Base-by-base conservation (phyloP, 2,329 filamentous ascomycete genomes). In the Epicoccum nigrum region DNA sequence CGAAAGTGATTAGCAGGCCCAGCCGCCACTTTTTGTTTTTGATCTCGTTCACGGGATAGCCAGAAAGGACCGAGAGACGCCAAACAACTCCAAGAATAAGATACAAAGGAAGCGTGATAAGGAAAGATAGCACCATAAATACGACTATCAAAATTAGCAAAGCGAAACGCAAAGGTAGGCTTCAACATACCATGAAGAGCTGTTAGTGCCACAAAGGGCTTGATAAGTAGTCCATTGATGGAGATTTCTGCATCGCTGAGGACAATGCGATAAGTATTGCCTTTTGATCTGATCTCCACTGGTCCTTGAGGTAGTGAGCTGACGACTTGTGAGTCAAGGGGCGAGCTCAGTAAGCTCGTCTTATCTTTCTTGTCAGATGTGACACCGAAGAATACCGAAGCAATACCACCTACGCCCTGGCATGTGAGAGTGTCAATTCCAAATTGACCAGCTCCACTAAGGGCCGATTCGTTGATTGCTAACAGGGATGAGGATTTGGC, bases 21-120 rank as follows among this genome's bases (percentile, higher is more conserved):
- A 63, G 33, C 0, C 66, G 55, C 65, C 65, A 68, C 42, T 62
- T 67, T 21, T 51, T 61, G 51, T 63, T 65, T 42, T 62, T 64
- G 1, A 32, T 25, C 37, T 65, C 60, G 20, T 65, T 48, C 8
- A 69, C 38, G 4, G 67, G 65, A 12, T 64, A 55, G 7, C 60
- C 59, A 17, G 61, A 52, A 12, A 69, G 39, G 4, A 63, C 55
- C 0, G 64, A 67, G 3, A 69, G 54, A 7, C 67, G 63, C 56
- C 55, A 61, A 9, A 62, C 54, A 15, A 64, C 63, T 2, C 67
- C 67, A 0, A 64, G 39, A 7, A 60, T 57, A 25, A 69, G 48
- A 28, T 69, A 69, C 5, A 62, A 40, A 1, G 67, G 67, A 6
- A 69, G 56, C 3, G 60, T 56, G n/a, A 58, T 52, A 17, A 69